These are phyloP conservation scores for Fagopyrum homotropicum DNA, from an alignment of 148 eudicot genomes.

Conservation along the genomic window DNA sequence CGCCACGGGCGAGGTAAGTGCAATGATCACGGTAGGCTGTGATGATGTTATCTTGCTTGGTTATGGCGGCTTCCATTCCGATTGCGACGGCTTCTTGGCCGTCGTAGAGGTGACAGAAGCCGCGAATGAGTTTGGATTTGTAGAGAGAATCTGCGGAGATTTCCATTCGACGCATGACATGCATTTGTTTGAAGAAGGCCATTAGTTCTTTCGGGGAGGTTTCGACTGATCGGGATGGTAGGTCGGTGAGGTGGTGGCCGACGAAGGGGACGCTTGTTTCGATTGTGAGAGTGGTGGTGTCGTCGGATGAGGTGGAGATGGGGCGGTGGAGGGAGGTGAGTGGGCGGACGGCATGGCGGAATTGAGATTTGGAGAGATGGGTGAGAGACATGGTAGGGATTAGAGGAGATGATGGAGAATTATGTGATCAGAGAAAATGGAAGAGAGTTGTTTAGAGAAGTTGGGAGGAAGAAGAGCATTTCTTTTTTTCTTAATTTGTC, in stretches of 20 bases:
- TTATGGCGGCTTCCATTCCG: conserved; percentile 92
- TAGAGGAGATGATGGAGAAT: not conserved
- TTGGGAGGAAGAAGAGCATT: not conserved
- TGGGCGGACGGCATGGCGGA: not conserved
- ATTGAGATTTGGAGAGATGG: not conserved
- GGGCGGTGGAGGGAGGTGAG: conserved; percentile 24
- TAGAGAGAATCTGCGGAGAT: conserved; percentile 94
- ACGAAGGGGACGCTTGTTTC: conserved; percentile 73
- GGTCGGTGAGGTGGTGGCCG: conserved; percentile 71
- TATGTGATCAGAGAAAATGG: not conserved
- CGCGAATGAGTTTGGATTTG: conserved; percentile 77
- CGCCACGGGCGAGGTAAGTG: conserved; percentile 65
- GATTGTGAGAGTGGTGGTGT: conserved; percentile 45
- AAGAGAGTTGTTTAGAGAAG: not conserved
- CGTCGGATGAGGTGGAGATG: conserved; percentile 25
- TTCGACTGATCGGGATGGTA: conserved; percentile 53
- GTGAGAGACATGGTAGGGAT: conserved; percentile 6
- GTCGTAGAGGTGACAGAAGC: conserved; percentile 87
- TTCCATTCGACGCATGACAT: conserved; percentile 80
- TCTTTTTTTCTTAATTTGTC: not conserved
- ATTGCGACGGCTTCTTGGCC: conserved; percentile 91
- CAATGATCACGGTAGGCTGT: conserved; percentile 94
- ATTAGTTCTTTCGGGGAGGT: conserved; percentile 59
- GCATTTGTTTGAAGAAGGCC: conserved; percentile 64
- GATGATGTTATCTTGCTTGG: conserved; percentile 56